These are phyloP conservation scores for Komagataella pastoris DNA, from an alignment of 805 yeast genomes.

Conservation along the genomic window DNA sequence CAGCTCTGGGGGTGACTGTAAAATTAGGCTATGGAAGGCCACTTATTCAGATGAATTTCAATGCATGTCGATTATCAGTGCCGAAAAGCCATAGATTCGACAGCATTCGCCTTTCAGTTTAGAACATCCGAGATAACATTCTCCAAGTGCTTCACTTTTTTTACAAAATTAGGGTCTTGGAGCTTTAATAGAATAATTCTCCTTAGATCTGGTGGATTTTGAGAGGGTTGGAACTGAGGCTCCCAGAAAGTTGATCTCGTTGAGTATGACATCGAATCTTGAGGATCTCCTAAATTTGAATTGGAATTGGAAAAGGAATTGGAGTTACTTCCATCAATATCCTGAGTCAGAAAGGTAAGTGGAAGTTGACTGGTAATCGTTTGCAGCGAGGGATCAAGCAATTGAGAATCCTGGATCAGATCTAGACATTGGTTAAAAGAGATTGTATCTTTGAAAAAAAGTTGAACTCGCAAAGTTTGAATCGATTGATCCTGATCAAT, in stretches of 20 bases:
- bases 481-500: background rate
- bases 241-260: background rate
- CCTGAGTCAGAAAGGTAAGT: background rate
- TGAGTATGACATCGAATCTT: background rate
- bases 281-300: background rate
- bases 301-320: background rate
- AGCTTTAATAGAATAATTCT: background rate
- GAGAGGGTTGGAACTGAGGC: background rate
- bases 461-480: background rate
- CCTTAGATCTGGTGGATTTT: background rate
- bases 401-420: background rate
- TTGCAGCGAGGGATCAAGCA: background rate
- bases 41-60: conserved; percentile 77
- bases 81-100: background rate
- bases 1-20: conserved; percentile 93
- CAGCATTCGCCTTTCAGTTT: background rate
- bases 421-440: background rate
- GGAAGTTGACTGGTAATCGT: background rate
- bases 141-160: background rate
- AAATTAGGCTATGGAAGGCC: conserved; percentile 84
- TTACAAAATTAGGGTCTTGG: background rate
- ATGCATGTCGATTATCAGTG: conserved; percentile 67
- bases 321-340: background rate
- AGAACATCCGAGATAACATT: background rate
- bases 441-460: background rate